A percentile compares a stretch with the other conserved stretches of the same genome.
These are phyloP conservation scores for Colletotrichum scovillei DNA, from an alignment of 2,329 filamentous ascomycete species.

Conservation along the genomic window DNA sequence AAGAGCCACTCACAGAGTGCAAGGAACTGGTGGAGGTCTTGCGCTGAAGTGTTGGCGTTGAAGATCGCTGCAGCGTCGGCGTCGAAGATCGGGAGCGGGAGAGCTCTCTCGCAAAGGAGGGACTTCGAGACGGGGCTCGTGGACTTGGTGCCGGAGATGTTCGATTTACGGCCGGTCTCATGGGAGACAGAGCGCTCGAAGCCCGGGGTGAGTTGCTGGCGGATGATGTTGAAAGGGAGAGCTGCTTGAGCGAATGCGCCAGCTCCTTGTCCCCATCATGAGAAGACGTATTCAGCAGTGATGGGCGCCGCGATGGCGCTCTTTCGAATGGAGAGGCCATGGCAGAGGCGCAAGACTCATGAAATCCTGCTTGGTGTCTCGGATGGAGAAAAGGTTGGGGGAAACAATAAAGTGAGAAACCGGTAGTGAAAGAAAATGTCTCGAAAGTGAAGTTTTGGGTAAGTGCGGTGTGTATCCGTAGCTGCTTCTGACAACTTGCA, in stretches of 20 bases:
- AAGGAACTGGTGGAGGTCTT: constrained; percentile 70
- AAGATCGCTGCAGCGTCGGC: constrained; percentile 56
- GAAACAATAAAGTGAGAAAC: neutral
- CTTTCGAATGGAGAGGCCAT: constrained; percentile 33
- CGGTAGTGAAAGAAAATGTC: neutral
- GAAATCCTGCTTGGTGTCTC: neutral
- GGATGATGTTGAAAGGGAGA: constrained; percentile 53
- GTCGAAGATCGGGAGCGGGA: constrained; percentile 56
- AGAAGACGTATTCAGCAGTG: constrained; percentile 41
- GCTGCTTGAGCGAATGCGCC: constrained; percentile 55
- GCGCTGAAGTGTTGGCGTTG: constrained; percentile 62
- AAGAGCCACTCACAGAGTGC: constrained; percentile 56
- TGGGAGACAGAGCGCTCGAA: constrained; percentile 46
- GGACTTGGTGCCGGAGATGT: constrained; percentile 53
- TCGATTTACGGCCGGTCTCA: constrained; percentile 50
- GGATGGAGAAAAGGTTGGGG: neutral
- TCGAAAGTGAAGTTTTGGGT: neutral
- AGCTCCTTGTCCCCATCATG: constrained; percentile 48
- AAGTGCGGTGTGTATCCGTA: neutral
- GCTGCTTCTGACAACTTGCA: constrained; percentile 25
- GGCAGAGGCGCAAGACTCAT: constrained; percentile 24
- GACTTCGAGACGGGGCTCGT: constrained; percentile 54
- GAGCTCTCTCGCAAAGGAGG: constrained; percentile 50
- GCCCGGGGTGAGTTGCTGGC: constrained; percentile 42
- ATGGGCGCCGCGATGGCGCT: constrained; percentile 46